Base-by-base conservation (phyloP, 352 stramenopile genomes). In the Thraustotheca clavata region DNA sequence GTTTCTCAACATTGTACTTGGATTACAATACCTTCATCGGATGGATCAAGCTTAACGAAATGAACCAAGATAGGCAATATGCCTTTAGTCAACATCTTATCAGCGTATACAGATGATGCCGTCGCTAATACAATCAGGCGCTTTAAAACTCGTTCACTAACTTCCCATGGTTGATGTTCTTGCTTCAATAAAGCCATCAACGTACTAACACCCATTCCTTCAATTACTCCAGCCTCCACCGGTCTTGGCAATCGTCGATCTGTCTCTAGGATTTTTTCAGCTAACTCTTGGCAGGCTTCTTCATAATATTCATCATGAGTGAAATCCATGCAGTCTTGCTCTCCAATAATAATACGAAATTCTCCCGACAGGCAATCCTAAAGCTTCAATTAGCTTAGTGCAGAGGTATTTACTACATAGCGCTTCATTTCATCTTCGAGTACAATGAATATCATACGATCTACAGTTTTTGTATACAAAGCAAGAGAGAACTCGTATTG, bases 381-480 rank as follows among this genome's bases (percentile, higher is more conserved):
- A 14, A 14, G 31, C 36, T 16, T 27, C 7, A 16, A 27, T 50
- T 50, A 14, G 43, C 33, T 6, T 29, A 50, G 16, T 43, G 16
- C 20, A 43, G 20, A 43, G 38, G 43, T 14, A 6, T 50, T 14
- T 14, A 50, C 31, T 55, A 65, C 57, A 22, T 65, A 65, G 35
- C 38, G 57, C 57, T 54, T 54, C 57, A 65, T 55, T 43, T 54
- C 57, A 16, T 65, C 57, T 26, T 65, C 57, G 27, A 65, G 33
- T 11, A 65, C 57, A 24, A 43, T 54, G 11, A 65, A 35, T 2
- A 65, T 4, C 18, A 65, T 65, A 4, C 47, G 57, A 2, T 24
- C 32, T 3, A 65, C 27, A 3, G 38, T 54, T 27, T 65, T 43
- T 5, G 22, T 54, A 6, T n/a, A 12, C 0, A 65, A 22, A 27